Percentiles rank a stretch among this genome's conserved stretches.
Conservation (phyloP, 2,329 filamentous ascomycete genomes). For the Fusarium phyllophilum region DNA sequence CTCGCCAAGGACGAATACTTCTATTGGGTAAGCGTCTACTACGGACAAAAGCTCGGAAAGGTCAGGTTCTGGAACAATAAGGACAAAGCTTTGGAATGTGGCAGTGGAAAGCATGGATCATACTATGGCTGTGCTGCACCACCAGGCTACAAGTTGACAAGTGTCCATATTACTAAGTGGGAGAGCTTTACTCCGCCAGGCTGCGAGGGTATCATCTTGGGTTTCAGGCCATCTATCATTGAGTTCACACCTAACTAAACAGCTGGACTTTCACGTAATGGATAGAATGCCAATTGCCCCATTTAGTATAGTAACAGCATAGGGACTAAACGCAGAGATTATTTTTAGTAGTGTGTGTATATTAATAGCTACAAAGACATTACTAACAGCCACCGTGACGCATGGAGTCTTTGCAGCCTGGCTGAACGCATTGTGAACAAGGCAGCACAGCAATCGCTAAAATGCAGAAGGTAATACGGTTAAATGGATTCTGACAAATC, state of each 20-base stretch:
- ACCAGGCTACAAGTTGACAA: neutral
- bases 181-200: neutral
- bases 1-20: neutral
- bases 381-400: too few relatives aligned
- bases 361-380: too few relatives aligned
- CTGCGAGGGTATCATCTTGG: neutral
- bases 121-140: neutral
- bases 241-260: neutral
- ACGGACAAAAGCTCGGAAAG: neutral
- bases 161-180: neutral
- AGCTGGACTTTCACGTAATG: fast-evolving
- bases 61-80: neutral
- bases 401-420: neutral
- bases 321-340: neutral
- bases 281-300: neutral
- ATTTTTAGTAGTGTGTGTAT: neutral
- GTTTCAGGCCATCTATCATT: neutral
- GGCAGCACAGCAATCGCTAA: neutral
- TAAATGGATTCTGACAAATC: too few relatives aligned
- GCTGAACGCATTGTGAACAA: neutral
- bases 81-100: neutral
- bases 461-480: neutral
- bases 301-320: neutral
- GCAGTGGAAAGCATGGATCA: neutral
- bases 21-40: neutral